Percentiles rank a stretch among this genome's conserved stretches.
Evolutionary conservation across 2,329 filamentous ascomycete genomes (phyloP).

Genomic region (Penicillium sp.): DNA sequence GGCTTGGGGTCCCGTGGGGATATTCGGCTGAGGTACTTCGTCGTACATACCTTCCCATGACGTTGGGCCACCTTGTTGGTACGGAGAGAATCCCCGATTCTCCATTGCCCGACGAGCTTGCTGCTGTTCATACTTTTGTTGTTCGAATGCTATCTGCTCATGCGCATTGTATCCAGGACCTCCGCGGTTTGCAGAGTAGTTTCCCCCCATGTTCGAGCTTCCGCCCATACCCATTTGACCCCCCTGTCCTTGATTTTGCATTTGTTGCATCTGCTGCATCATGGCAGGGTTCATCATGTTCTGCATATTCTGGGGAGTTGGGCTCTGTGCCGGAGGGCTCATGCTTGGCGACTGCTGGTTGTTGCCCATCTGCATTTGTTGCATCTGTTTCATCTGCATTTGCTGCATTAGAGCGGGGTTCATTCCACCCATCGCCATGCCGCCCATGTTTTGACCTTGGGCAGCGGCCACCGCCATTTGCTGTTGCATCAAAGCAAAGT

Average conservation of each 20-base stretch:
- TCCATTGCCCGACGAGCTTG: conserved; percentile 60
- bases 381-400: conserved; percentile 68
- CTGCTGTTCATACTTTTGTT: conserved; percentile 78
- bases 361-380: conserved; percentile 55
- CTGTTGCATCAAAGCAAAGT: conserved; percentile 93
- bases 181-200: conserved; percentile 50
- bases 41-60: conserved; percentile 99
- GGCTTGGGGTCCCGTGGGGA: conserved; percentile 58
- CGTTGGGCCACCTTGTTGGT: conserved; percentile 68
- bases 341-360: conserved; percentile 40
- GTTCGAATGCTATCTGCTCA: conserved; percentile 76
- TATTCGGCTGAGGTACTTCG: conserved; percentile 83
- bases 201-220: conserved; percentile 22
- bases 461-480: conserved; percentile 68
- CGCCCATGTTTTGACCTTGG: conserved; percentile 48
- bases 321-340: conserved; percentile 42
- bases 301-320: conserved; percentile 61
- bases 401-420: conserved; percentile 77
- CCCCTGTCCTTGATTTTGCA: conserved; percentile 50
- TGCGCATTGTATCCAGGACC: conserved; percentile 67
- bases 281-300: conserved; percentile 72
- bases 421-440: conserved; percentile 68
- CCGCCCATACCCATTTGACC: conserved; percentile 33
- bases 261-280: conserved; percentile 72
- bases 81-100: conserved; percentile 46